A percentile compares a stretch with the other conserved stretches of the same genome.
phyloP scores from a whole-genome alignment of 1,284 basidiomycete species.

The Taiwanofungus camphoratus region DNA sequence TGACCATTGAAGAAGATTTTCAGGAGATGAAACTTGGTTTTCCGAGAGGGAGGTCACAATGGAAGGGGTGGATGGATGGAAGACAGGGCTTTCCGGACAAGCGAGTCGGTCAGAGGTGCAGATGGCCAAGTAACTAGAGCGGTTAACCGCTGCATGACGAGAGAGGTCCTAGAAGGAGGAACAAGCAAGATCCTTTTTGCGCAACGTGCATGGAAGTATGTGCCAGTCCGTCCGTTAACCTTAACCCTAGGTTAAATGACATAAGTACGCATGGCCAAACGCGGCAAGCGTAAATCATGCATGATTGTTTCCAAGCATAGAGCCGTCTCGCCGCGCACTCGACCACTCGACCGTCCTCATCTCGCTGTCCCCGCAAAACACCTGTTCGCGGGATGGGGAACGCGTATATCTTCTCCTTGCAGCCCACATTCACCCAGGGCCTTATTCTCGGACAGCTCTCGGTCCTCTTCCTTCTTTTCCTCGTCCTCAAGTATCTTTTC shows the following conservation, averaged over 20 bases:
- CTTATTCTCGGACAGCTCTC: constrained; percentile 76
- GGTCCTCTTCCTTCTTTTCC: constrained; percentile 59
- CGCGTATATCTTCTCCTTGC: constrained; percentile 64
- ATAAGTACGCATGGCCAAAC: background rate
- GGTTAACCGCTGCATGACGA: constrained; percentile 21
- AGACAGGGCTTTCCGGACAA: constrained; percentile 62
- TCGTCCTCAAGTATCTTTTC: constrained; percentile 79
- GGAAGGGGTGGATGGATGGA: constrained; percentile 27
- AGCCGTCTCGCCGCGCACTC: background rate
- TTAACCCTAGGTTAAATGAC: constrained; percentile 3
- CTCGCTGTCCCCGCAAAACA: constrained; percentile 1
- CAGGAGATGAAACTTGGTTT: constrained; percentile 9
- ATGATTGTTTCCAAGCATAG: constrained; percentile 1
- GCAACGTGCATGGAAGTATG: background rate
- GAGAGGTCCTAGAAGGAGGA: constrained; percentile 1
- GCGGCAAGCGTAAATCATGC: background rate
- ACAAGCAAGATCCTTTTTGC: background rate
- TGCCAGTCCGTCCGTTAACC: no score
- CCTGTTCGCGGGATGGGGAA: constrained; percentile 38
- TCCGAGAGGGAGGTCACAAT: constrained; percentile 24
- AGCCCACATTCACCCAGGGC: constrained; percentile 82
- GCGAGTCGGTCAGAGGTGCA: constrained; percentile 69
- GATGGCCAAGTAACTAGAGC: constrained; percentile 72
- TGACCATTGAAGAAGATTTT: constrained; percentile 65
- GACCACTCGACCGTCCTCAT: background rate